Evolutionary conservation across 129 eudicot genomes (phyloP), one percentile per base, ranked within the genome.

Genomic region (Erigeron canadensis): DNA sequence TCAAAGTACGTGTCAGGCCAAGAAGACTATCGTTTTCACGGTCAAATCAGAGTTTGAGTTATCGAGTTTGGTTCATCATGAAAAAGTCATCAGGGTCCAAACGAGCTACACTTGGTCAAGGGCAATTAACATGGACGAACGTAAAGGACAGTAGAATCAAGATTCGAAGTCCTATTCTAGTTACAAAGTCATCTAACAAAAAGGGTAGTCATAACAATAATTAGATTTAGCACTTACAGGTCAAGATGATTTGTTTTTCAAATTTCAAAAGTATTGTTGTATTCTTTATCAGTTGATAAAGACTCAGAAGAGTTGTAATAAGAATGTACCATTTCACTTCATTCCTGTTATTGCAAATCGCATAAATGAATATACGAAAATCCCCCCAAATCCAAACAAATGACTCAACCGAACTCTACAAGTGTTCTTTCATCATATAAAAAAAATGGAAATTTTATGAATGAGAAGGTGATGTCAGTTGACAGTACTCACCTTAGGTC

Each of bases 161-260:
- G 89, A 86, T 94, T 37, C 80, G 73, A 67, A 90, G 97, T 79
- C 99, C 99, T 11, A 75, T 94, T 22, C 80, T 88, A 58, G 96
- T 90, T 55, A 82, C 98, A 73, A 85, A 87, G 90, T 60, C 79
- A 74, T 75, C 83, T 59, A 81, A 58, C 62, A 79, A 38, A 28
- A 28, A 28, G 34, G 34, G 34, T 28, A 28, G 34, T 28, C 2
- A 28, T 59, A 81, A 51, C 62, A 74, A 38, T 67, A 75, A 76
- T 71, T 54, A 47, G 28, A 0, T 16, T 44, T 77, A 77, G 75
- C 13, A 67, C 7, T 2, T 3, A 46, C 46, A n/a, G 28, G 2
- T 42, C 37, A 40, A 42, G 38, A 16, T 28, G 63, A 50, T 51
- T 62, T 62, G 58, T 53, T 22, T 71, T 75, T 76, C 40, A 47